Percentiles rank a stretch among this genome's conserved stretches.
Conservation (phyloP, 2,329 filamentous ascomycete species). For the Phoma sp. region DNA sequence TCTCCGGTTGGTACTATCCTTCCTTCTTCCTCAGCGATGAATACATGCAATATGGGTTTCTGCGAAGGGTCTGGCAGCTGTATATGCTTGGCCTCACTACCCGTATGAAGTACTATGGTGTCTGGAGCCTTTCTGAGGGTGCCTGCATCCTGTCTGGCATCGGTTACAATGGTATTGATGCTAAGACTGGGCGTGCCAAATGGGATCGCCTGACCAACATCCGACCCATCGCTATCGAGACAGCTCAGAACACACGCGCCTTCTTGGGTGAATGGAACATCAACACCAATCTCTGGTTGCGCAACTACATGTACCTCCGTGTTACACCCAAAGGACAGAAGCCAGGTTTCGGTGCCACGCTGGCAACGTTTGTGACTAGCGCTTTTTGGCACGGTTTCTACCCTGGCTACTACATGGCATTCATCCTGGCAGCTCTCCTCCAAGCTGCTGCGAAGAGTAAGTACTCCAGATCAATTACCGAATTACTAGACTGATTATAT, state of each 20-base stretch:
- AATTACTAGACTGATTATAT: slow-evolving; percentile 4
- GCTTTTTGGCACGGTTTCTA: slow-evolving; percentile 99
- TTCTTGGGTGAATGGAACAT: slow-evolving; percentile 97
- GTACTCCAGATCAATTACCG: slow-evolving; percentile 46
- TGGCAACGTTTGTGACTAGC: slow-evolving; percentile 93
- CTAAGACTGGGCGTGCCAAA: slow-evolving; percentile 80
- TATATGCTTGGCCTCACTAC: slow-evolving; percentile 84
- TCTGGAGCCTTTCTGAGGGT: slow-evolving; percentile 92
- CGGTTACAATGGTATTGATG: slow-evolving; percentile 92
- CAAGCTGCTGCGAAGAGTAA: slow-evolving; percentile 94
- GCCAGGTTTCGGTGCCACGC: slow-evolving; percentile 90
- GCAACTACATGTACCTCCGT: slow-evolving; percentile 93
- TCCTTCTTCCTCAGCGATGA: slow-evolving; percentile 69
- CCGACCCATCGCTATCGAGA: slow-evolving; percentile 82
- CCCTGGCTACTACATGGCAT: slow-evolving; percentile 92
- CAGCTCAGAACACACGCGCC: slow-evolving; percentile 89
- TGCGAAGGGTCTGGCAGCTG: slow-evolving; percentile 77
- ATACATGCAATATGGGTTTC: slow-evolving; percentile 72
- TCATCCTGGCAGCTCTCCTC: slow-evolving; percentile 87
- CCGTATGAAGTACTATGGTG: slow-evolving; percentile 94
- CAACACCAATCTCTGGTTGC: slow-evolving; percentile 96
- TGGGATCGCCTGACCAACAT: slow-evolving; percentile 95
- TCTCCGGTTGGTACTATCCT: slow-evolving; percentile 72
- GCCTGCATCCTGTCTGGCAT: slow-evolving; percentile 92
- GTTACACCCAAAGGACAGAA: slow-evolving; percentile 96